phyloP scores from a whole-genome alignment of 78 protist genomes.

The Chrysochromulina tobinii region DNA sequence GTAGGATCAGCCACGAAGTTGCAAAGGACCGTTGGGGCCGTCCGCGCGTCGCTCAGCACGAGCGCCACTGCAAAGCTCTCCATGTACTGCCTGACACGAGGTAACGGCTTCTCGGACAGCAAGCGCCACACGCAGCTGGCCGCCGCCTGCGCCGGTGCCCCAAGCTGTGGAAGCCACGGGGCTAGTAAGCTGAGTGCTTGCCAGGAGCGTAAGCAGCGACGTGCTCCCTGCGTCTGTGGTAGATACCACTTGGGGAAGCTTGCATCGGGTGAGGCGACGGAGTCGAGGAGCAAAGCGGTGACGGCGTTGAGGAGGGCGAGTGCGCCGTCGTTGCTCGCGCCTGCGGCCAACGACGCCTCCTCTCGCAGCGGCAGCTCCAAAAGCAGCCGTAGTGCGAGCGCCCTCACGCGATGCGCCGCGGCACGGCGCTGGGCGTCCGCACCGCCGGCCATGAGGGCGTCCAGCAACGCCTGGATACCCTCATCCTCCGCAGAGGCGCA shows the following conservation, averaged over 20 bases:
- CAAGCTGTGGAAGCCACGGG: background rate
- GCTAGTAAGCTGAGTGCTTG: background rate
- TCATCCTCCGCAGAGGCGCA: too few relatives aligned
- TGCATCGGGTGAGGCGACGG: too few relatives aligned
- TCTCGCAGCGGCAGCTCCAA: too few relatives aligned
- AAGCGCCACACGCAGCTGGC: background rate
- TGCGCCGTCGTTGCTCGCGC: too few relatives aligned
- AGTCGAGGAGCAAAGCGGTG: too few relatives aligned
- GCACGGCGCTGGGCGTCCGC: too few relatives aligned
- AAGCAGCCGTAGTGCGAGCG: too few relatives aligned
- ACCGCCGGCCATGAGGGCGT: too few relatives aligned
- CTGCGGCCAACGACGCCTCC: too few relatives aligned
- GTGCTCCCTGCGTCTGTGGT: background rate
- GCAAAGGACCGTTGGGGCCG: background rate
- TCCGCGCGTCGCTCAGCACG: background rate
- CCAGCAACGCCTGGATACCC: too few relatives aligned
- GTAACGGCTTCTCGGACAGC: background rate
- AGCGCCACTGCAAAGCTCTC: background rate
- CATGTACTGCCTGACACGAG: background rate
- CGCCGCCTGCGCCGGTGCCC: background rate
- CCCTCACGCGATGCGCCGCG: too few relatives aligned
- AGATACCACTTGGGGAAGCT: background rate
- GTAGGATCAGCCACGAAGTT: background rate
- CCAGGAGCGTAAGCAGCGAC: background rate
- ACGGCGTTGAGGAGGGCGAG: too few relatives aligned